Evolutionary conservation across 768 basidiomycete genomes (phyloP).

Genomic region (Phlebiopsis gigantea): DNA sequence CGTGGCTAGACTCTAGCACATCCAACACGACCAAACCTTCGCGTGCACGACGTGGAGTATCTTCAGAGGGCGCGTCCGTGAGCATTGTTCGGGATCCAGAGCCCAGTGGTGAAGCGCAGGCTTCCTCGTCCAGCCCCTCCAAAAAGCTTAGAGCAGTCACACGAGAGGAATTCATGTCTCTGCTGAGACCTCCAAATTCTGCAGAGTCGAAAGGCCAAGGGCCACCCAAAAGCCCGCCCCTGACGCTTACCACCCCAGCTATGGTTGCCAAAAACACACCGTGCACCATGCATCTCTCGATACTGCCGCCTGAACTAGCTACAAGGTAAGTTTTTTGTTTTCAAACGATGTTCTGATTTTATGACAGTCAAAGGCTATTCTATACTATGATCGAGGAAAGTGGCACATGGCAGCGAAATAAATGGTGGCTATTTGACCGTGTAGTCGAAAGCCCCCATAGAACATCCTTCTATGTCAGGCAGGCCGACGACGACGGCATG

Average conservation of each 20-base stretch:
- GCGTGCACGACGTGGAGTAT: not conserved
- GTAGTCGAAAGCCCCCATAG: constrained; percentile 80
- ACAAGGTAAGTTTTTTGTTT: constrained; percentile 29
- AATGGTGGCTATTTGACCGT: constrained; percentile 82
- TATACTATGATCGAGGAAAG: constrained; percentile 65
- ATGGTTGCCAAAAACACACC: constrained; percentile 68
- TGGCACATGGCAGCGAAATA: constrained; percentile 61
- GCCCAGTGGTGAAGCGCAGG: not conserved
- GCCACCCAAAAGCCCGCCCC: constrained; percentile 45
- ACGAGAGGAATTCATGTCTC: constrained; percentile 43
- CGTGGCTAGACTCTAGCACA: constrained; percentile 40
- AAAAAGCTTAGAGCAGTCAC: constrained; percentile 26
- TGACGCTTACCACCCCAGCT: constrained; percentile 55
- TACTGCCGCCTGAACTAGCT: constrained; percentile 72
- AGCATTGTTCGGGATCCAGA: not conserved
- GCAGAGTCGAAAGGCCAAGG: constrained; percentile 28
- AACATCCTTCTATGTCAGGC: constrained; percentile 71
- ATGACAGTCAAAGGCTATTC: constrained; percentile 43
- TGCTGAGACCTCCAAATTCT: constrained; percentile 47
- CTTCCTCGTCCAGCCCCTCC: not conserved
- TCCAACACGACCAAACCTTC: constrained; percentile 5
- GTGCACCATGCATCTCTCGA: constrained; percentile 64
- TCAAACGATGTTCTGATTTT: not conserved
- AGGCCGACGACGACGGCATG: constrained; percentile 43
- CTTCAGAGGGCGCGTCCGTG: not conserved